Evolutionary conservation across 257 asterid species (phyloP).

Genomic region (Coffea canephora): DNA sequence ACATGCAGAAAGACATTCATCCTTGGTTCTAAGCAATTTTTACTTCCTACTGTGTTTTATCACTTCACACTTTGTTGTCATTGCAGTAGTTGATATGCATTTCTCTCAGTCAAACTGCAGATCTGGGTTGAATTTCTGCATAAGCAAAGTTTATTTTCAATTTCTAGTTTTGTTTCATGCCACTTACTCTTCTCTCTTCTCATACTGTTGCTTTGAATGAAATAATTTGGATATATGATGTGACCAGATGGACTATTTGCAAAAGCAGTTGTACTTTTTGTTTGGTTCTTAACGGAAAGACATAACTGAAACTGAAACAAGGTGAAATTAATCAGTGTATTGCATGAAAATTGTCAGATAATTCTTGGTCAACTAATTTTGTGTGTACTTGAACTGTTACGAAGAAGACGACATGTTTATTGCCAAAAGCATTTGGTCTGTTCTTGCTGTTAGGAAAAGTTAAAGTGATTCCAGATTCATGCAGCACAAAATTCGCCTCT

Average conservation of each 20-base stretch:
- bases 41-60: neutral
- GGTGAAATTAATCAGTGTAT: neutral
- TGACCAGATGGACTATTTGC: neutral
- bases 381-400: neutral
- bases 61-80: neutral
- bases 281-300: neutral
- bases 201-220: neutral
- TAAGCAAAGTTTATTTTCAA: neutral
- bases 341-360: neutral
- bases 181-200: neutral
- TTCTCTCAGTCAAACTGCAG: neutral
- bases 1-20: neutral
- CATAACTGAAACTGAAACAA: neutral
- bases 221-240: neutral
- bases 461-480: neutral
- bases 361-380: neutral
- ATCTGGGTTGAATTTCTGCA: neutral
- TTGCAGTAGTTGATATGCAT: neutral
- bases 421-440: neutral
- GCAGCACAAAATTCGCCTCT: neutral
- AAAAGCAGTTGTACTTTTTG: neutral
- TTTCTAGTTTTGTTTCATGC: neutral
- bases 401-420: neutral
- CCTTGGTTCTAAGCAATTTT: neutral
- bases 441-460: neutral